Base-by-base conservation (phyloP, 495 filamentous ascomycete genomes). In the Trichoderma virens region DNA sequence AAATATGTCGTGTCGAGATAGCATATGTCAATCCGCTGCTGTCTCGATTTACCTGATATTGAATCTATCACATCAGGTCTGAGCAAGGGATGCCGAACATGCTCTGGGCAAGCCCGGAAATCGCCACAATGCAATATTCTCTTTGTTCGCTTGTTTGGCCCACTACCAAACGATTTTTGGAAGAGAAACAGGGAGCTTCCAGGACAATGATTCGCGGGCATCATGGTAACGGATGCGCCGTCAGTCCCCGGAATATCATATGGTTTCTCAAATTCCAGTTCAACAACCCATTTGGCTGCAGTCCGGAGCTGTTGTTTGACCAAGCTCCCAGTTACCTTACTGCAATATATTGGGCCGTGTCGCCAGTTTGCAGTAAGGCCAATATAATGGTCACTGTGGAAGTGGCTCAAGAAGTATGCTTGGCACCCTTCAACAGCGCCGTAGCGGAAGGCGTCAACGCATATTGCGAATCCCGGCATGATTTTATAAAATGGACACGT, bases 401-500 rank as follows among this genome's bases (percentile, higher is more conserved):
- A 99, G 71, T 99, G 94, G 67, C 91, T 96, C 30, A 99, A 83
- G 70, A 99, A 99, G 72, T 99, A 99, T 25, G 93, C 94, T 60
- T 90, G 88, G 72, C 91, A 95, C 0, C 90, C 92, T 72, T 95
- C 84, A 0, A 99, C 89, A 4, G 91, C 90, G 4, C 94, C 95
- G 70, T 98, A 99, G 6, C 92, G 86, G 74, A 99, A 98, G 0
- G 95, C 94, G 73, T 99, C 94, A 4, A 98, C 94, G 63, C 90
- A 93, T 66, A 98, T 95, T 62, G 83, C 89, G 65, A 97, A 89
- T 0, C 90, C 90, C 2, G 92, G 90, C 74, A 99, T 83, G 65
- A 98, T 96, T 73, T 99, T 99, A 78, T 98, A 99, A 71, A 98
- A 99, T 0, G 94, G 94, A 72, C 94, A 99, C 0, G 90, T 96